Evolutionary conservation across 2,329 filamentous ascomycete genomes (phyloP).

Genomic region (Colletotrichum tropicale): DNA sequence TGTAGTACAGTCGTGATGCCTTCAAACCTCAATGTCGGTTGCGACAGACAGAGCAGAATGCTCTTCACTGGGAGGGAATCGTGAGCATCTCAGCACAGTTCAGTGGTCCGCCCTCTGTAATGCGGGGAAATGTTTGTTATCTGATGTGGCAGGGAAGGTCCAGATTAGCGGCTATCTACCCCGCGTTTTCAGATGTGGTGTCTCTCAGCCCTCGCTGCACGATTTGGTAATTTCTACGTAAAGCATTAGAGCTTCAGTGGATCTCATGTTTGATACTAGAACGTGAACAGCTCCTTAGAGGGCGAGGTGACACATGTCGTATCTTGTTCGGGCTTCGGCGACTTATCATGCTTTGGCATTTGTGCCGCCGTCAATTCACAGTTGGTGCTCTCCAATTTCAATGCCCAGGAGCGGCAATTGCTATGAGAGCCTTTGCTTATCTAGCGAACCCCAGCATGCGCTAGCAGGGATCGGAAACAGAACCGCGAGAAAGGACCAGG

Average conservation of each 20-base stretch:
- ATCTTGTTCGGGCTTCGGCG: not conserved
- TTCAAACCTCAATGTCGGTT: not conserved
- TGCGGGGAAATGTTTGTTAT: not conserved
- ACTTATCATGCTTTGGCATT: not conserved
- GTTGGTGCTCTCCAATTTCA: not conserved
- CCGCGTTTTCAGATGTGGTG: not conserved
- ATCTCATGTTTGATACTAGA: not conserved
- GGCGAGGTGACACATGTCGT: not conserved
- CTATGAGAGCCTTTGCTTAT: not conserved
- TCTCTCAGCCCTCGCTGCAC: not conserved
- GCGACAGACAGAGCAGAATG: not conserved
- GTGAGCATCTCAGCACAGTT: not conserved
- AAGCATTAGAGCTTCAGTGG: not conserved
- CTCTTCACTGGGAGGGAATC: not conserved
- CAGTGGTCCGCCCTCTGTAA: not conserved
- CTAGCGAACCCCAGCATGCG: not conserved
- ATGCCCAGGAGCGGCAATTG: not conserved
- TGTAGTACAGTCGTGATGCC: not conserved
- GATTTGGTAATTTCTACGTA: not conserved
- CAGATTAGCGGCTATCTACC: not conserved
- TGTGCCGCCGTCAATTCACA: not conserved
- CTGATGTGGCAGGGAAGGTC: not conserved
- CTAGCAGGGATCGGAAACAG: not conserved
- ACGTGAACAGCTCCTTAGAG: not conserved
- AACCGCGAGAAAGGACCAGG: not conserved